A percentile compares a stretch with the other conserved stretches of the same genome.
phyloP scores from a whole-genome alignment of 306 rosid genomes.

The Abrus precatorius region DNA sequence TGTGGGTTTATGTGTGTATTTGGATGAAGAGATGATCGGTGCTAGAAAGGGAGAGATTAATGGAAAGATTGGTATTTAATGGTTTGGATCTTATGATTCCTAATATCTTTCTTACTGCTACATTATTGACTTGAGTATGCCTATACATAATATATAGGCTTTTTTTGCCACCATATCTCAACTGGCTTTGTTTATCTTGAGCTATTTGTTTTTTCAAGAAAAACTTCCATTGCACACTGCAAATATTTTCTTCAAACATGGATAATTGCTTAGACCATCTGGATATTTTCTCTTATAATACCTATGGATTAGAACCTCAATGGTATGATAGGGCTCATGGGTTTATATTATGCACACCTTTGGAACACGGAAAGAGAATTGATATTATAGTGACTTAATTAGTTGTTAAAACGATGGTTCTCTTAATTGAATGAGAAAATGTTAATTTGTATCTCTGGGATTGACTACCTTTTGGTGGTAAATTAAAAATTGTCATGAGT shows the following conservation, averaged over 20 bases:
- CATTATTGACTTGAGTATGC: not conserved
- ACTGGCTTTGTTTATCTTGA: not conserved
- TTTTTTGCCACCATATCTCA: not conserved
- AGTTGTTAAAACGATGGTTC: not conserved
- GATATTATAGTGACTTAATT: not conserved
- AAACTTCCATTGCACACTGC: not conserved
- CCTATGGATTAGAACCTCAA: not conserved
- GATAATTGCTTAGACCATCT: not conserved
- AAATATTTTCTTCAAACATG: not conserved
- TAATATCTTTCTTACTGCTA: constrained; percentile 5
- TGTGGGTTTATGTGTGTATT: constrained; percentile 17
- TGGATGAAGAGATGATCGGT: not conserved
- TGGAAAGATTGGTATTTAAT: not conserved
- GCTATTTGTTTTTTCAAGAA: not conserved
- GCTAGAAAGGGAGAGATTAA: not conserved
- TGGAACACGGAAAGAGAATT: constrained; percentile 5
- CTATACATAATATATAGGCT: not conserved
- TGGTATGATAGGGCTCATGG: not conserved
- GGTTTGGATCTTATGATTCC: not conserved
- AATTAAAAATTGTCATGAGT: not conserved
- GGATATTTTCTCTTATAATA: not conserved
- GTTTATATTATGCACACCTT: constrained; percentile 6
- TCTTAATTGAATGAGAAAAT: not conserved
- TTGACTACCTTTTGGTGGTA: not conserved
- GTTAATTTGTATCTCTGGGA: constrained; percentile 10